Base-by-base conservation (phyloP, 1,139 yeast genomes). In the Kodamaea plutei region DNA sequence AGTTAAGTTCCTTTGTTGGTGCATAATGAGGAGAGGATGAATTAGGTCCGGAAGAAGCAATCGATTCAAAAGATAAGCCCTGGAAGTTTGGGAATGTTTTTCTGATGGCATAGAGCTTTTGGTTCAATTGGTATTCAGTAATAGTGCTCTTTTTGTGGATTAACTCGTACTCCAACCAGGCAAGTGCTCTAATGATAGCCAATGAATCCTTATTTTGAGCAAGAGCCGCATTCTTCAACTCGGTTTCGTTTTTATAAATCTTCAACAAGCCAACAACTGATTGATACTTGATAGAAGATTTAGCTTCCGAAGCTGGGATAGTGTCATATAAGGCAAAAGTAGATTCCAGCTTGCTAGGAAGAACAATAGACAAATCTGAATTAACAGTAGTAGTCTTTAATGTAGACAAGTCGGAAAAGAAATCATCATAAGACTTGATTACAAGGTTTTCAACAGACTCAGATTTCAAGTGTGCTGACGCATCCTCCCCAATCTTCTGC, bases 11-110 rank as follows among this genome's bases (percentile, higher is more conserved):
- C 22, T 59, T 55, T 1, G 74, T 62, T 7, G 81, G 81, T 2
- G 73, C 70, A 45, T 75, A 75, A 41, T 75, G 81, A 22, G 73
- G 70, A 20, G 75, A 60, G 1, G 80, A 67, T 2, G 73, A 73
- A 44, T 75, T 75, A 7, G 77, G 49, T 2, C 80, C 81, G 1
- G 75, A 48, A 5, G 78, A 69, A 1, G 77, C 67, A 23, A 75
- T 75, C 1, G 78, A 69, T 31, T 66, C 76, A 43, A 72, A 75
- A 1, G 78, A 70, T 18, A 71, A 56, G 1, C 78, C 76, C 41
- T 65, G 65, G 45, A 69, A 75, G 39, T 71, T 58, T 2, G 73
- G 69, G 33, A 71, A 50, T 25, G 54, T 50, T 4, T 55, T 41
- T 30, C 80, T 51, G 23, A 69, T 68, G 9, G 61, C 41, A 32